phyloP scores from a whole-genome alignment of 1,284 basidiomycete genomes.

The Sanguinoderma infundibulare region DNA sequence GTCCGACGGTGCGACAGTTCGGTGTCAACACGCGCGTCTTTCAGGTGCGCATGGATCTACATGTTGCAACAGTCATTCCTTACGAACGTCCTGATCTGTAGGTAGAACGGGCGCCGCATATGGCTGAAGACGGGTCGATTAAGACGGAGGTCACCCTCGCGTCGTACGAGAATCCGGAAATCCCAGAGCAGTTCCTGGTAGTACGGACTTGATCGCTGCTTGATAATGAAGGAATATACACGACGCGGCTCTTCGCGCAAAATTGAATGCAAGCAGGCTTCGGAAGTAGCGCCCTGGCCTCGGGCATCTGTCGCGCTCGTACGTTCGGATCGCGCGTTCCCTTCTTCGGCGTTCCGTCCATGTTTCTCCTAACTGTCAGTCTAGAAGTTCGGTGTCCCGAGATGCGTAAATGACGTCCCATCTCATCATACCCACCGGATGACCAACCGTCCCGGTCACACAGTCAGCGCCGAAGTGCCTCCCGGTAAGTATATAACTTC shows the following conservation, averaged over 20 bases:
- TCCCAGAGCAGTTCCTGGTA: conserved; percentile 76
- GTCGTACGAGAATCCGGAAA: conserved; percentile 63
- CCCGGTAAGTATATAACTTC: neutral
- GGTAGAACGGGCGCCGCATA: conserved; percentile 49
- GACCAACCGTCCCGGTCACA: neutral
- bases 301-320: too few species aligned
- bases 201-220: conserved; percentile 47
- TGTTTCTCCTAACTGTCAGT: too few species aligned
- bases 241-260: neutral
- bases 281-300: neutral
- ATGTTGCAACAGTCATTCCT: neutral
- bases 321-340: too few species aligned
- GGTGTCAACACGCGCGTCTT: conserved; percentile 49
- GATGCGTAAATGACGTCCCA: neutral
- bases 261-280: neutral
- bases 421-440: neutral
- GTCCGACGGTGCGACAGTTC: conserved; percentile 37
- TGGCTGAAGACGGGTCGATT: conserved; percentile 43
- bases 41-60: conserved; percentile 41
- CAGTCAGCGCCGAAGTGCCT: neutral
- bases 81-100: conserved; percentile 28
- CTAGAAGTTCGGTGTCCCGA: too few species aligned
- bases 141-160: conserved; percentile 45
- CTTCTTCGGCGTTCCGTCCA: neutral
- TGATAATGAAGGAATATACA: neutral